These are phyloP conservation scores for Ogataea salicorniae DNA, from an alignment of 805 yeast species.

Conservation along the genomic window DNA sequence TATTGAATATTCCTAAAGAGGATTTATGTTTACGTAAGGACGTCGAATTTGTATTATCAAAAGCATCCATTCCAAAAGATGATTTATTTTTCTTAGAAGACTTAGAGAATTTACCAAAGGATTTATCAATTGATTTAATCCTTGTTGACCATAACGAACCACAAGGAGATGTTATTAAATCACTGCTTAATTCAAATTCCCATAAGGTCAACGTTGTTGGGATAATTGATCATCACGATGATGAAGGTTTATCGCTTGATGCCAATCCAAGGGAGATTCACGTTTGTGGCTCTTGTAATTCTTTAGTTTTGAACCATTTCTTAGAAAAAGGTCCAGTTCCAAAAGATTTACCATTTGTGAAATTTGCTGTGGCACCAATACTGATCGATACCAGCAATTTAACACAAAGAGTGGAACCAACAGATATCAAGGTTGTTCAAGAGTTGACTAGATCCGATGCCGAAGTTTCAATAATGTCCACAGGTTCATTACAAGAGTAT, in stretches of 20 bases:
- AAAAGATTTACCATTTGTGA: constrained; percentile 23
- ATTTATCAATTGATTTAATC: constrained; percentile 36
- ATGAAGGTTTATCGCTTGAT: constrained; percentile 45
- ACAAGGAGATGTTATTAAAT: constrained; percentile 42
- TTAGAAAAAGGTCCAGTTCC: constrained; percentile 12
- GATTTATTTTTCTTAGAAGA: constrained; percentile 68
- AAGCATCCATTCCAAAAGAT: constrained; percentile 41
- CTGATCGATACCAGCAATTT: constrained; percentile 72
- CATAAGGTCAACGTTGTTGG: constrained; percentile 38
- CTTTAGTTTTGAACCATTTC: constrained; percentile 58
- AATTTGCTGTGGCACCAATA: constrained; percentile 56
- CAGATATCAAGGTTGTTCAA: constrained; percentile 46
- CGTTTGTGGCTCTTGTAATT: constrained; percentile 72
- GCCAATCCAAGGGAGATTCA: constrained; percentile 59
- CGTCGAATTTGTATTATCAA: constrained; percentile 47
- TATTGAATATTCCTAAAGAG: constrained; percentile 62
- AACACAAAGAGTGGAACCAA: constrained; percentile 53
- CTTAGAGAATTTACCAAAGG: constrained; percentile 26
- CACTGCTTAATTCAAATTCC: constrained; percentile 20
- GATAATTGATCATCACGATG: constrained; percentile 87
- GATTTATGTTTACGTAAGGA: constrained; percentile 74
- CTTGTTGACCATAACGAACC: constrained; percentile 82
- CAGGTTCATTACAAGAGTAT: constrained; percentile 9
- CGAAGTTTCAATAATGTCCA: constrained; percentile 6
- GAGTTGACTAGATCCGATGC: constrained; percentile 27